Evolutionary conservation across 1,284 basidiomycete species (phyloP).

Genomic region (Inonotus obliquus): DNA sequence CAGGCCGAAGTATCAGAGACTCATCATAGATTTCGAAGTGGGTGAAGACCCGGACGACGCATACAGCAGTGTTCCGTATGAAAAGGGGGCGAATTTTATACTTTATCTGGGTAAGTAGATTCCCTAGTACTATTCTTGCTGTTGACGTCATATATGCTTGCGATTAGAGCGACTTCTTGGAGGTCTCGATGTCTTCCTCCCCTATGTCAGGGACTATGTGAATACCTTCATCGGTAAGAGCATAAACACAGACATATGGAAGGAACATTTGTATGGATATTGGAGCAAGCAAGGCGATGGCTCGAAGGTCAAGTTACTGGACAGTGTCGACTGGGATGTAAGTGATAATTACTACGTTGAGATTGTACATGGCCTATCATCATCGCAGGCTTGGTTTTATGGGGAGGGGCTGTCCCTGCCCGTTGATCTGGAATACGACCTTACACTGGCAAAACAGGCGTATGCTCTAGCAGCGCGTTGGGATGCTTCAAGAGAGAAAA

Average conservation of each 20-base stretch:
- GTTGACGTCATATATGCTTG: not conserved
- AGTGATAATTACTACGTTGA: slow-evolving; percentile 21
- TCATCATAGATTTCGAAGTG: slow-evolving; percentile 79
- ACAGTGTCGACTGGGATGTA: slow-evolving; percentile 78
- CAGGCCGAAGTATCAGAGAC: slow-evolving; percentile 73
- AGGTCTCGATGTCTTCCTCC: slow-evolving; percentile 81
- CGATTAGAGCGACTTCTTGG: slow-evolving; percentile 72
- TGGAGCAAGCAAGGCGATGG: slow-evolving; percentile 58
- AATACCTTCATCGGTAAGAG: slow-evolving; percentile 75
- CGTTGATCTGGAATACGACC: slow-evolving; percentile 80
- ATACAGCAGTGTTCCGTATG: slow-evolving; percentile 67
- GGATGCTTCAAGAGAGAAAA: slow-evolving; percentile 58
- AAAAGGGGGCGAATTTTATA: slow-evolving; percentile 74
- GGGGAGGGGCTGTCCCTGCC: slow-evolving; percentile 80
- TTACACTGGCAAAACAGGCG: slow-evolving; percentile 68
- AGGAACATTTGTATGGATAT: slow-evolving; percentile 78
- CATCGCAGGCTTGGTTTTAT: slow-evolving; percentile 74
- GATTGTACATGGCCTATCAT: slow-evolving; percentile 4
- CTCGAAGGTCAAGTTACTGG: slow-evolving; percentile 65
- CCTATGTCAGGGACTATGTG: slow-evolving; percentile 81
- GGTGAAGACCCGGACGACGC: slow-evolving; percentile 89
- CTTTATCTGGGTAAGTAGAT: slow-evolving; percentile 39
- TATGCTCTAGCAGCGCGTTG: slow-evolving; percentile 74
- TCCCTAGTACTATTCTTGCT: not conserved
- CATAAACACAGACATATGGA: slow-evolving; percentile 89